These are phyloP conservation scores for Crucibulum laeve DNA, from an alignment of 768 basidiomycete species.

Conservation along the genomic window DNA sequence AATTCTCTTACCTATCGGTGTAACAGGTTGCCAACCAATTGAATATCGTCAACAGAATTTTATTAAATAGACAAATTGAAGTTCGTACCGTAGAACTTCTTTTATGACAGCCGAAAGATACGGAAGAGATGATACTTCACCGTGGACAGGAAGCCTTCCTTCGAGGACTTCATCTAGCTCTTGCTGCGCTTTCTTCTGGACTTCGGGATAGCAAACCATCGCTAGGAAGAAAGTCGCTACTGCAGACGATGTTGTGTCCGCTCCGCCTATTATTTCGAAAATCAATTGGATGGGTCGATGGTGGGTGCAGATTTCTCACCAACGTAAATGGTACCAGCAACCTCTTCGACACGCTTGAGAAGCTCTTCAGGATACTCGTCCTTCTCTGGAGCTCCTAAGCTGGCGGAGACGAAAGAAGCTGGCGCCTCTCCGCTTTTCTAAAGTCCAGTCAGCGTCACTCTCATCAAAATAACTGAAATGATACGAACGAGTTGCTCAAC, in stretches of 20 bases:
- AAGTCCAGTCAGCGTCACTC: too few species aligned
- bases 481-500: too few species aligned
- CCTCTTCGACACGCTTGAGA: too few species aligned
- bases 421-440: too few species aligned
- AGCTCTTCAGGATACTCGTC: too few species aligned
- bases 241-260: not conserved
- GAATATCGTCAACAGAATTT: not conserved
- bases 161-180: not conserved
- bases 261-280: conserved; percentile 1
- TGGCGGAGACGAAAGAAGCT: too few species aligned
- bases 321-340: too few species aligned
- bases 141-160: not conserved
- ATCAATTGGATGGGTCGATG: too few species aligned
- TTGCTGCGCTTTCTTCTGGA: not conserved
- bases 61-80: not conserved
- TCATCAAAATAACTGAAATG: too few species aligned
- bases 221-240: not conserved
- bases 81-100: not conserved
- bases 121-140: not conserved
- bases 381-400: too few species aligned
- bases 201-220: not conserved
- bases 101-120: not conserved
- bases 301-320: too few species aligned
- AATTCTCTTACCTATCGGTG: not conserved
- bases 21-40: not conserved